Conservation (phyloP, 257 asterid species). For the Datura wrightii region DNA sequence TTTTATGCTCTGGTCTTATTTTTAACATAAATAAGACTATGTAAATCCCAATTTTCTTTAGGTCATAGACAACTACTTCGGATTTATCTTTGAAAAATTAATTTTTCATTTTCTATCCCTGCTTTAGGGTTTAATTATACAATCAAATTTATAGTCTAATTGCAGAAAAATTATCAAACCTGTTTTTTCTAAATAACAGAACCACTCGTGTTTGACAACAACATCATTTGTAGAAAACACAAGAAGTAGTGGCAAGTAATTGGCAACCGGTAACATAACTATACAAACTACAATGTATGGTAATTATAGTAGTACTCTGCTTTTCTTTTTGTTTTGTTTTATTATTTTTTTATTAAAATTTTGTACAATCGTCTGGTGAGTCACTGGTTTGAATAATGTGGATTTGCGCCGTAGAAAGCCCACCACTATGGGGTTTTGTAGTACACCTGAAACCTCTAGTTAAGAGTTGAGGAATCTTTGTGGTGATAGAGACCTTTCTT, state of each 20-base stretch:
- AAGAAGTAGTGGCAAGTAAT: not conserved
- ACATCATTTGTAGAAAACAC: not conserved
- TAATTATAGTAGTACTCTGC: not conserved
- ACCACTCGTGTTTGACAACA: not conserved
- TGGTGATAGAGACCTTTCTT: not conserved
- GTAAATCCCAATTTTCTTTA: no score
- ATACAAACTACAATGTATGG: not conserved
- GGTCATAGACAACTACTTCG: no score
- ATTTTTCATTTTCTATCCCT: no score
- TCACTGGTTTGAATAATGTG: not conserved
- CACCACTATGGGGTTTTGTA: not conserved
- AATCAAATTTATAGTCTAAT: no score
- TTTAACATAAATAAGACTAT: no score
- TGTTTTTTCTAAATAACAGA: no score
- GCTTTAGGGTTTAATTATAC: no score
- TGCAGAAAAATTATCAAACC: no score
- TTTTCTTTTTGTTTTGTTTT: no score
- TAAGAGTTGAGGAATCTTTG: not conserved
- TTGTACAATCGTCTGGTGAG: not conserved
- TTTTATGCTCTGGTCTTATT: no score
- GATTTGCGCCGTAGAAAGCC: not conserved
- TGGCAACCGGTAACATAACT: not conserved
- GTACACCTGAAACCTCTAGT: not conserved
- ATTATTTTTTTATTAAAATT: no score
- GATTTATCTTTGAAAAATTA: no score